A percentile compares a stretch with the other conserved stretches of the same genome.
These are phyloP conservation scores for Yamadazyma friedrichii DNA, from an alignment of 1,139 yeast species.

Conservation along the genomic window DNA sequence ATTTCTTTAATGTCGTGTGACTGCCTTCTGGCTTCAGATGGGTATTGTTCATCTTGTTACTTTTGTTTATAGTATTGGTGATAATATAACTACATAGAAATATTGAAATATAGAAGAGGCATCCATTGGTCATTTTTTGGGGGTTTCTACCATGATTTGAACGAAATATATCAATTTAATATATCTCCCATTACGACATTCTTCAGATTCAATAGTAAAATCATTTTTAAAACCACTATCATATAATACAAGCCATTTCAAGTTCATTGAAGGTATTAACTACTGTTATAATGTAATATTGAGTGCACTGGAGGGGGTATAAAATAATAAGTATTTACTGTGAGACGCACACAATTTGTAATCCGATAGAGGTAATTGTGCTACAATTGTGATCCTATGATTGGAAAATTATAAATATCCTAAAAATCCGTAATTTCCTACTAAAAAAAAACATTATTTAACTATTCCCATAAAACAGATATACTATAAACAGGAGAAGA, in stretches of 20 bases:
- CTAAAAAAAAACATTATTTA: no score
- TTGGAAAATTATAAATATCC: not conserved
- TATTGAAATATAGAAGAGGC: no score
- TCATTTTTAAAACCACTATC: not conserved
- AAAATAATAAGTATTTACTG: no score
- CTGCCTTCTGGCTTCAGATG: not conserved
- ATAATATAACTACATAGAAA: not conserved
- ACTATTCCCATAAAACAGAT: no score
- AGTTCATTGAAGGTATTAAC: no score
- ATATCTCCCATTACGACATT: no score
- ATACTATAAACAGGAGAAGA: not conserved
- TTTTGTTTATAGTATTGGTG: not conserved
- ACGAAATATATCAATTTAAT: not conserved
- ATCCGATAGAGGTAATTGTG: conserved; percentile 4
- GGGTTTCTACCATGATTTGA: no score
- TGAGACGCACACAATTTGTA: conserved; percentile 2
- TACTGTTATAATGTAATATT: no score
- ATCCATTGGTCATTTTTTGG: no score
- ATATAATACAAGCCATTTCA: not conserved
- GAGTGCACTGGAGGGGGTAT: no score
- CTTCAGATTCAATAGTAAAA: not conserved
- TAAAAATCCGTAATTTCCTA: not conserved
- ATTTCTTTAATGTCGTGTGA: conserved; percentile 5
- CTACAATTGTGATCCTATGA: conserved; percentile 1
- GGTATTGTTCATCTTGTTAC: not conserved